Evolutionary conservation across 768 basidiomycete species (phyloP).

Genomic region (Boletus rufocinnamomeus): DNA sequence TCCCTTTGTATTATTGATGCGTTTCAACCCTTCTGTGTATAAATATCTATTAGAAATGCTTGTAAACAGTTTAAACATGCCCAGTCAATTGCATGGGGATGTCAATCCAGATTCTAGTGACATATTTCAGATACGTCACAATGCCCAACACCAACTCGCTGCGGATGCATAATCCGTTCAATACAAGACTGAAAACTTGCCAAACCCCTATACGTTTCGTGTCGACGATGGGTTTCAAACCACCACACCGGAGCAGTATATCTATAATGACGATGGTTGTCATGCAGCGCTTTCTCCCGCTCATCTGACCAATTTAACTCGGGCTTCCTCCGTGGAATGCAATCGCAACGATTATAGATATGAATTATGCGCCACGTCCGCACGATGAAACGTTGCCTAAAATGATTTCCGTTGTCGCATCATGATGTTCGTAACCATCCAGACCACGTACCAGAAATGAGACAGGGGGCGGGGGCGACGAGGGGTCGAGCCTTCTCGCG

Average conservation of each 20-base stretch:
- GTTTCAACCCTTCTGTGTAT: no score
- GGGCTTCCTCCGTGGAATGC: background rate
- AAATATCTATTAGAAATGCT: no score
- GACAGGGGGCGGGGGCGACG: background rate
- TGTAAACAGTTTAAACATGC: no score
- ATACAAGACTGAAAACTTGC: no score
- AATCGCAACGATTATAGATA: background rate
- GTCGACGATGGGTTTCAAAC: background rate
- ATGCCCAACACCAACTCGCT: no score
- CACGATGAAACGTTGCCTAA: background rate
- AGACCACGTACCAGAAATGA: constrained; percentile 14
- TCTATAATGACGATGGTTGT: background rate
- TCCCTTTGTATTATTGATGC: no score
- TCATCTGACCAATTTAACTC: background rate
- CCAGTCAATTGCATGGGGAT: no score
- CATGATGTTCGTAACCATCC: background rate
- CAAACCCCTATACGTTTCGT: background rate
- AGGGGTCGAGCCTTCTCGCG: background rate
- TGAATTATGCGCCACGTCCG: background rate
- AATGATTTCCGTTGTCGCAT: constrained; percentile 2
- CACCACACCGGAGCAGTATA: background rate
- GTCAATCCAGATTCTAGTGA: no score
- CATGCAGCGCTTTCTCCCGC: background rate
- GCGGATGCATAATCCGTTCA: no score
- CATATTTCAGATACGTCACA: no score